Percentiles rank a stretch among this genome's conserved stretches.
Conservation (phyloP, 805 yeast species). For the Candida maltosa region DNA sequence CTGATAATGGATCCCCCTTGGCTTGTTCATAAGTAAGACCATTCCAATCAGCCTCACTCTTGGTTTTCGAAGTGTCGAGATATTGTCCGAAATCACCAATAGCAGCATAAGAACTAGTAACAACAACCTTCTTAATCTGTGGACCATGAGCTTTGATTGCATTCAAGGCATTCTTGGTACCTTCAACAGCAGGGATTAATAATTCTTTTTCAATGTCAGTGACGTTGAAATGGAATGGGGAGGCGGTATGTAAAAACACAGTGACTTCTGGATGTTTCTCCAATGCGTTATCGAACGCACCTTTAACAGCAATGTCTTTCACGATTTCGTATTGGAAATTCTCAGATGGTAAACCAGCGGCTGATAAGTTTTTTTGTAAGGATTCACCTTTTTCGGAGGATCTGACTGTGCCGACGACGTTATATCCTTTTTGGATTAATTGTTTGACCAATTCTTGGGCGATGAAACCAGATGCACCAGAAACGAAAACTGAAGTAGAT, state of each 20-base stretch:
- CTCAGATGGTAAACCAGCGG: constrained; percentile 4
- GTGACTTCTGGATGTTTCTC: constrained; percentile 37
- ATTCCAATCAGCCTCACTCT: constrained; percentile 32
- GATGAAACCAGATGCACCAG: constrained; percentile 56
- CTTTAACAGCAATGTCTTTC: constrained; percentile 23
- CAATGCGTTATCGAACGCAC: constrained; percentile 50
- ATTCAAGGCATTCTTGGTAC: constrained; percentile 24
- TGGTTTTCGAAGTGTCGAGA: constrained; percentile 18
- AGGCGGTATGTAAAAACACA: constrained; percentile 48
- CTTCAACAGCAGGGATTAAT: constrained; percentile 54
- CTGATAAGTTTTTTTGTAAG: constrained; percentile 17
- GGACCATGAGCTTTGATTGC: constrained; percentile 12
- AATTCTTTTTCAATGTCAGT: constrained; percentile 45
- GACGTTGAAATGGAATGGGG: constrained; percentile 37
- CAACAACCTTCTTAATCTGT: constrained; percentile 42
- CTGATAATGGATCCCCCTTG: constrained; percentile 34
- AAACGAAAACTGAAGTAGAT: constrained; percentile 33
- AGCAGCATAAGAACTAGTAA: constrained; percentile 51
- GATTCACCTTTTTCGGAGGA: constrained; percentile 41
- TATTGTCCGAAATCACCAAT: constrained; percentile 8
- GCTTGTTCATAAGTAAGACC: constrained; percentile 35
- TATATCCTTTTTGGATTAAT: constrained; percentile 36
- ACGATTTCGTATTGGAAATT: constrained; percentile 25
- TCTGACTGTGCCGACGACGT: constrained; percentile 54
- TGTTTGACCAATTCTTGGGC: constrained; percentile 48